These are phyloP conservation scores for Cordyceps fumosorosea DNA, from an alignment of 2,329 filamentous ascomycete genomes.

Conservation along the genomic window DNA sequence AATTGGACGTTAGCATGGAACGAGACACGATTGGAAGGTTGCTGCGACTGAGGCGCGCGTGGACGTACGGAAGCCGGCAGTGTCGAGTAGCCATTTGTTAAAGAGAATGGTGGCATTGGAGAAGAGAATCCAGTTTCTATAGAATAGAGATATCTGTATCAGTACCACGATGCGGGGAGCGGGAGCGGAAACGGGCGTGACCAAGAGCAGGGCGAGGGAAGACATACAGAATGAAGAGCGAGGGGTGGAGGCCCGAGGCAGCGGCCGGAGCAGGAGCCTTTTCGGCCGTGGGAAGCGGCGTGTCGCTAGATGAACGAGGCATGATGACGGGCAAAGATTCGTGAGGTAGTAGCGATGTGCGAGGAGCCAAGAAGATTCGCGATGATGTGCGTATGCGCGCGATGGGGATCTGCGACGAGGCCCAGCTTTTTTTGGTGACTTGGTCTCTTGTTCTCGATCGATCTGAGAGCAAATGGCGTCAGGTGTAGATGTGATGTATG, in stretches of 20 bases:
- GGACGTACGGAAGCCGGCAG: slow-evolving; percentile 64
- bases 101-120: slow-evolving; percentile 83
- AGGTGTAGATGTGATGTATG: too few relatives aligned
- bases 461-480: too few relatives aligned
- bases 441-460: too few relatives aligned
- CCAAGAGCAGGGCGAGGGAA: background rate
- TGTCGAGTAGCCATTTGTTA: slow-evolving; percentile 84
- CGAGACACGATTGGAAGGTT: slow-evolving; percentile 19
- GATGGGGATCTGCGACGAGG: too few relatives aligned
- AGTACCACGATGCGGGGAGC: background rate
- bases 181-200: background rate
- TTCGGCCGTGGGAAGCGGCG: slow-evolving; percentile 18
- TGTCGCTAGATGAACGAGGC: slow-evolving; percentile 6
- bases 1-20: background rate
- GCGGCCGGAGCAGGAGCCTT: slow-evolving; percentile 18
- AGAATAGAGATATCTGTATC: background rate
- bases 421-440: too few relatives aligned
- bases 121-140: slow-evolving; percentile 70
- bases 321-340: background rate
- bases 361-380: background rate
- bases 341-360: background rate
- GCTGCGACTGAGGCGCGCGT: background rate
- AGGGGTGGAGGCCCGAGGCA: slow-evolving; percentile 25
- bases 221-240: slow-evolving; percentile 27
- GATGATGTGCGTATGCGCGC: background rate